Base-by-base conservation (phyloP, 805 yeast species). In the Candida hungchunana region DNA sequence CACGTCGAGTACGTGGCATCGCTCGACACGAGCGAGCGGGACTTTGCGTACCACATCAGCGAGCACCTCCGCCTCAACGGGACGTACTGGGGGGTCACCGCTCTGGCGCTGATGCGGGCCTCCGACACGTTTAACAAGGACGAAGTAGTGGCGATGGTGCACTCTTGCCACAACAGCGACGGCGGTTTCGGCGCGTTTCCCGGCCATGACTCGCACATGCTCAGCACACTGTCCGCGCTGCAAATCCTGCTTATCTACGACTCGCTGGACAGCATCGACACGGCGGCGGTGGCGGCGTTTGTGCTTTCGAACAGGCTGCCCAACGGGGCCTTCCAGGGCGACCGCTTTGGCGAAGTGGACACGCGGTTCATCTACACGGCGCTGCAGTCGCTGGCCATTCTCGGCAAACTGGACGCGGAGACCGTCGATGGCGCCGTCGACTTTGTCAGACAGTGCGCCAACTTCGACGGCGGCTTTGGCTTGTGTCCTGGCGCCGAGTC, bases 391-490 rank as follows among this genome's bases (percentile, higher is more conserved):
- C 64, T 93, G 36, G 73, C 86, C 1, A 68, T 90, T 4, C 57
- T 90, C 23, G 90, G 78, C 7, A 72, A 63, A 39, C 63, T 90
- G 43, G 73, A 77, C 15, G 50, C 65, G n/a, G 64, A 72, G 6
- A 67, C 70, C 3, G 77, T 73, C 0, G 75, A 73, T 12, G 75
- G 75, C 0, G 87, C 96, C 0, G 79, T 76, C 1, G 63, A 63
- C 1, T 90, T 77, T 60, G 73, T 90, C 2, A 47, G 71, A 34
- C 53, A 55, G 24, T 93, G 98, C 59, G 80, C 73, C 43, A 93
- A 93, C 58, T 90, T 87, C 55, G 98, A 93, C 56, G 99, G 98
- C 4, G 96, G 95, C 0, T 93, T 83, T 66, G 98, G 98, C 0
- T 66, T 85, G 60, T 77, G 77, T 7, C 97, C 98, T 0, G 96